Evolutionary conservation across 192 early-diverging fungal species (phyloP).

Genomic region (Rhizophagus sp.): DNA sequence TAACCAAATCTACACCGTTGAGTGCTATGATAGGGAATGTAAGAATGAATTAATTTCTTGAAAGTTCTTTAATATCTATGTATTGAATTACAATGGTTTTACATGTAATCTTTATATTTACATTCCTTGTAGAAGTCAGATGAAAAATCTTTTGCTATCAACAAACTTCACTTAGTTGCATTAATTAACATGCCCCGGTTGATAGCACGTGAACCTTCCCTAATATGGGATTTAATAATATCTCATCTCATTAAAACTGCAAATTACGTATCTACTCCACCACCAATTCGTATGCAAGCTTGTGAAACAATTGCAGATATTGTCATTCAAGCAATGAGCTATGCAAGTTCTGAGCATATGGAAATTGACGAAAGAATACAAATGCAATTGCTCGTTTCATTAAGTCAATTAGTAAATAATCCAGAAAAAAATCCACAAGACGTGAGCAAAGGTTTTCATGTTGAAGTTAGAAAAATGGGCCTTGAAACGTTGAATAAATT

Average conservation of each 20-base stretch:
- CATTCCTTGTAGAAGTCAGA: conserved; percentile 56
- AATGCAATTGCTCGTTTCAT: conserved; percentile 60
- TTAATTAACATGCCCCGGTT: conserved; percentile 59
- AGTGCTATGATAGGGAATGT: conserved; percentile 42
- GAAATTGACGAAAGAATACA: conserved; percentile 67
- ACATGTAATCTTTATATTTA: not conserved
- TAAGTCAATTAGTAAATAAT: conserved; percentile 60
- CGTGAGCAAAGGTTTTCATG: conserved; percentile 44
- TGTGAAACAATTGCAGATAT: conserved; percentile 78
- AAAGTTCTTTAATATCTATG: not conserved
- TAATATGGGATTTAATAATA: conserved; percentile 67
- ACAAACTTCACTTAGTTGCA: conserved; percentile 66
- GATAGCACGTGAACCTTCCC: conserved; percentile 42
- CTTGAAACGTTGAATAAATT: conserved; percentile 90
- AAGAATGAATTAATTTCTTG: not conserved
- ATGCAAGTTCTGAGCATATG: conserved; percentile 58
- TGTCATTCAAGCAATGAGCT: conserved; percentile 69
- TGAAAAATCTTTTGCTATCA: conserved; percentile 77
- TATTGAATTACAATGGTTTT: not conserved
- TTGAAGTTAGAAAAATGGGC: conserved; percentile 79
- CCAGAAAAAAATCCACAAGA: conserved; percentile 30
- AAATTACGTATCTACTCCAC: conserved; percentile 53
- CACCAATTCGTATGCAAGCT: conserved; percentile 72
- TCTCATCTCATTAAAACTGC: conserved; percentile 76
- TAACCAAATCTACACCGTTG: conserved; percentile 35